phyloP scores from a whole-genome alignment of 1,284 basidiomycete genomes.

The Sphaerobolus stellatus region DNA sequence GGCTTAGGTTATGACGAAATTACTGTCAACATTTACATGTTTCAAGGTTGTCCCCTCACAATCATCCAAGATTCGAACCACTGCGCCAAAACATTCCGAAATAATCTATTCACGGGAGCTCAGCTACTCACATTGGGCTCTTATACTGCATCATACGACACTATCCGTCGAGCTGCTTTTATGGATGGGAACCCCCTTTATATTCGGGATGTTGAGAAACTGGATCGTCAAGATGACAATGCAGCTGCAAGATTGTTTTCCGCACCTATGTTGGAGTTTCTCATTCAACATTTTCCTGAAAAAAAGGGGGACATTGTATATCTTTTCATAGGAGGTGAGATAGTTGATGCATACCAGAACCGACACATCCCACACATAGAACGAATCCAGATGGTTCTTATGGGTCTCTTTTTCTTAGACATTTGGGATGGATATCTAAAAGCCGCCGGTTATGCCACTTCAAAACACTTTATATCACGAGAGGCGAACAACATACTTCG shows the following conservation, averaged over 20 bases:
- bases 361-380: slow-evolving; percentile 30
- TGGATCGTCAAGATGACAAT: slow-evolving; percentile 43
- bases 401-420: slow-evolving; percentile 35
- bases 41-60: slow-evolving; percentile 17
- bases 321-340: slow-evolving; percentile 37
- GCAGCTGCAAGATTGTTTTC: slow-evolving; percentile 38
- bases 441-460: slow-evolving; percentile 20
- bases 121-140: slow-evolving; percentile 27
- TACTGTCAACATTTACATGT: slow-evolving; percentile 8
- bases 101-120: slow-evolving; percentile 33
- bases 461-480: slow-evolving; percentile 32
- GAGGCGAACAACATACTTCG: slow-evolving; percentile 32
- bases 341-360: slow-evolving; percentile 38
- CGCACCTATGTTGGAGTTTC: slow-evolving; percentile 25
- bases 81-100: slow-evolving; percentile 32
- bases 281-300: slow-evolving; percentile 19
- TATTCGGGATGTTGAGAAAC: slow-evolving; percentile 34
- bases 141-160: slow-evolving; percentile 19
- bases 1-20: not conserved
- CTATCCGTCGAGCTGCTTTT: slow-evolving; percentile 21
- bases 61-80: slow-evolving; percentile 39
- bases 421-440: slow-evolving; percentile 33
- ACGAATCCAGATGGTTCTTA: slow-evolving; percentile 33
- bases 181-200: slow-evolving; percentile 27
- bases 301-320: slow-evolving; percentile 21